Evolutionary conservation across 2,329 filamentous ascomycete genomes (phyloP).

Genomic region (Eutypella sp.): DNA sequence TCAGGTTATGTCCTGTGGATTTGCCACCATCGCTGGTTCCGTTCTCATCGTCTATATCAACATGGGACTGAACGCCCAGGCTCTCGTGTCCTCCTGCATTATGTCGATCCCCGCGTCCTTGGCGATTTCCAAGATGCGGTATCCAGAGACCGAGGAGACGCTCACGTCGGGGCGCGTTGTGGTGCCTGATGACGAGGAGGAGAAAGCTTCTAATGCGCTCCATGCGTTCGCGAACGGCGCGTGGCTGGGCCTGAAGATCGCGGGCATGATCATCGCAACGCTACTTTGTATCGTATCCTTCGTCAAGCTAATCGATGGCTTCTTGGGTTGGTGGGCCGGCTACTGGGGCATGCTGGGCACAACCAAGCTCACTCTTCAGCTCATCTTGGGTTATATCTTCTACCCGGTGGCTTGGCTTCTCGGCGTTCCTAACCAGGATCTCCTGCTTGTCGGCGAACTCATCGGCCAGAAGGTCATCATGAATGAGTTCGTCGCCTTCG

Average conservation of each 20-base stretch:
- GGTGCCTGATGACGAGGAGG: constrained; percentile 72
- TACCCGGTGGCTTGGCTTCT: constrained; percentile 69
- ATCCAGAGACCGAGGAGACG: constrained; percentile 81
- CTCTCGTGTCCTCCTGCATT: constrained; percentile 84
- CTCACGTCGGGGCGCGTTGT: constrained; percentile 77
- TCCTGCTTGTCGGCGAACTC: constrained; percentile 70
- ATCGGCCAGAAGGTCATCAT: constrained; percentile 83
- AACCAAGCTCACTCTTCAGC: constrained; percentile 61
- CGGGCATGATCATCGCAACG: constrained; percentile 67
- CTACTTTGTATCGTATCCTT: constrained; percentile 70
- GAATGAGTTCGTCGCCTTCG: constrained; percentile 78
- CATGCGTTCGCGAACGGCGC: constrained; percentile 71
- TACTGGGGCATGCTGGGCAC: constrained; percentile 63
- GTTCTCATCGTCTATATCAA: constrained; percentile 82
- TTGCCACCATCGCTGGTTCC: constrained; percentile 86
- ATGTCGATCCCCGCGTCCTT: constrained; percentile 94
- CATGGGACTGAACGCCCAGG: constrained; percentile 78
- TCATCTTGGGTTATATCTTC: constrained; percentile 67
- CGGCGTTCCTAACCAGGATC: constrained; percentile 59
- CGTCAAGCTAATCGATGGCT: constrained; percentile 59
- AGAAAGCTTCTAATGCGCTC: constrained; percentile 72
- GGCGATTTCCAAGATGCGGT: constrained; percentile 83
- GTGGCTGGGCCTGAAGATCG: constrained; percentile 72
- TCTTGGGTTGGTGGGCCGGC: constrained; percentile 68
- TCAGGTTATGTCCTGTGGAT: constrained; percentile 88